Evolutionary conservation across 2,329 filamentous ascomycete species (phyloP), one percentile per base, ranked within the genome.

Genomic region (Shiraia bambusicola): DNA sequence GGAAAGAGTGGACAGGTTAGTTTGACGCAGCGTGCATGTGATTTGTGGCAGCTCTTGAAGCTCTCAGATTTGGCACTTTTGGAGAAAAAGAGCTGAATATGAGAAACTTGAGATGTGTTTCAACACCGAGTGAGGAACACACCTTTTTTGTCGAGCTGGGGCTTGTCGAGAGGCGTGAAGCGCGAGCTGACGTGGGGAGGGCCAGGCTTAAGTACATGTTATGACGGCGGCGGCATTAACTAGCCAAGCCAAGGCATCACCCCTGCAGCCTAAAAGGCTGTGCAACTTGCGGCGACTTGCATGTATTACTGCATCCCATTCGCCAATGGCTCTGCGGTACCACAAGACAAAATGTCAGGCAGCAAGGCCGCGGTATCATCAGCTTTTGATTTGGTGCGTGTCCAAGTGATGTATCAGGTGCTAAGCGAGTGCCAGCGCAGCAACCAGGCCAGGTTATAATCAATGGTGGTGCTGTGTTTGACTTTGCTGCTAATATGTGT

Each of bases 11-110:
- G 67, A 69, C 59, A 63, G 63, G 63, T 69, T 71, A 70, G 70
- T 66, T 69, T 76, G 75, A 77, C 74, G 75, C 75, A 73, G 71
- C 67, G 48, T 58, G 72, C 71, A 76, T 74, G 67, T 65, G 70
- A 22, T 4, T 26, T 10, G 13, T 10, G 69, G 71, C 75, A 77
- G 72, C 73, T 76, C 71, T 72, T 74, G 76, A 78, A 79, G 73
- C 69, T 70, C 70, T 71, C 51, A 59, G 59, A 65, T 58, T 57
- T 61, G 46, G 56, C 58, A 52, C 62, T 61, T 64, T 66, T 60
- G 42, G 53, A 45, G 39, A 54, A 56, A 63, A 68, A 63, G 52
- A 59, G 59, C 54, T 57, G 56, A 53, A 52, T 65, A 61, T 49
- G 59, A 65, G 54, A 55, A 62, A 54, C 69, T 71, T 65, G 57